Evolutionary conservation across 139 green algal genomes (phyloP).

Genomic region (Volvox africanus): DNA sequence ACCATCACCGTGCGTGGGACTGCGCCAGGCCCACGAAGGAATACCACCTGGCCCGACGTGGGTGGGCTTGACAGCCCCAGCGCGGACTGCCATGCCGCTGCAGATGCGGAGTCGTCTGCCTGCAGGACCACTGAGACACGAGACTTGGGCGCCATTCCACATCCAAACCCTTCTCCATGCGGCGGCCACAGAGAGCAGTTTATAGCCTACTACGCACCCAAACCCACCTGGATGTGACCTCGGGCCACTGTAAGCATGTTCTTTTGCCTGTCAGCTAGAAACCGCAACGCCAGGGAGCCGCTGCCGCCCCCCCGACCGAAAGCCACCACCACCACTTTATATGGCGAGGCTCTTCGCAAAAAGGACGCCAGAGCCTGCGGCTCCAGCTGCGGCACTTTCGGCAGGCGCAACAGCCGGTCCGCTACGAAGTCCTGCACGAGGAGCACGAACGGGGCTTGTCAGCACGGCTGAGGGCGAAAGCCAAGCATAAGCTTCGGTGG

Average conservation of each 20-base stretch:
- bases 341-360: background rate
- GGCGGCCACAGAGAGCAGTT: too few species aligned
- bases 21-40: conserved; percentile 36
- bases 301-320: conserved; percentile 28
- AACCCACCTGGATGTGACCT: conserved; percentile 22
- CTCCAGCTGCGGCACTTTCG: conserved; percentile 20
- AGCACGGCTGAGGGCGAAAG: too few species aligned
- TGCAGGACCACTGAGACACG: background rate
- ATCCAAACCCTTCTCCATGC: too few species aligned
- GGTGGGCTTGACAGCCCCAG: conserved; percentile 13
- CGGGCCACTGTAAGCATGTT: conserved; percentile 25
- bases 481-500: too few species aligned
- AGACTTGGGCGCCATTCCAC: too few species aligned
- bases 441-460: background rate
- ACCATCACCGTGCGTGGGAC: background rate
- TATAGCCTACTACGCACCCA: too few species aligned
- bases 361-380: background rate
- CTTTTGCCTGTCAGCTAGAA: background rate
- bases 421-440: conserved; percentile 25
- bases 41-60: background rate
- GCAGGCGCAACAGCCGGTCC: conserved; percentile 38
- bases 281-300: conserved; percentile 35
- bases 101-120: background rate
- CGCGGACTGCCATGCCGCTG: conserved; percentile 11
- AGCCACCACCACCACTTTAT: conserved; percentile 37